These are phyloP conservation scores for Neonectria faginata DNA, from an alignment of 2,329 filamentous ascomycete genomes.

Conservation along the genomic window DNA sequence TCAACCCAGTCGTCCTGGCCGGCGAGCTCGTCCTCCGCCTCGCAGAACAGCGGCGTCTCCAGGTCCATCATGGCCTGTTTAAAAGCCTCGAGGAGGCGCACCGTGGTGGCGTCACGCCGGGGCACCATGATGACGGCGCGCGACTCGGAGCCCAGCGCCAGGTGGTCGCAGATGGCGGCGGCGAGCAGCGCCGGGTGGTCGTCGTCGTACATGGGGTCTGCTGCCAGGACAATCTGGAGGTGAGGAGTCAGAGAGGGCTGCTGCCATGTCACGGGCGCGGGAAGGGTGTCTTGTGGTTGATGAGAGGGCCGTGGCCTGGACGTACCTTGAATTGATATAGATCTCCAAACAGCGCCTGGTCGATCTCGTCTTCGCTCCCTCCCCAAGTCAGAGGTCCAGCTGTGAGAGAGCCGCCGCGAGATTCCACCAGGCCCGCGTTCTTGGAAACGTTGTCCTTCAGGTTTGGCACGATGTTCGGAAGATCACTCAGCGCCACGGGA, in stretches of 20 bases:
- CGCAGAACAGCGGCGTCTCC: constrained; percentile 58
- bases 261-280: constrained; percentile 21
- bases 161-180: constrained; percentile 75
- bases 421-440: constrained; percentile 69
- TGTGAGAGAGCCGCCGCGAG: constrained; percentile 66
- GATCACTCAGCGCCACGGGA: constrained; percentile 80
- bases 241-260: constrained; percentile 22
- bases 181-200: constrained; percentile 82
- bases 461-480: constrained; percentile 86
- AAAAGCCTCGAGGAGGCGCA: constrained; percentile 72
- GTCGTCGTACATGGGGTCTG: constrained; percentile 89
- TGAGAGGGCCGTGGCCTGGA: constrained; percentile 20
- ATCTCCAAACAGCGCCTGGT: constrained; percentile 58
- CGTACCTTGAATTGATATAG: constrained; percentile 64
- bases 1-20: constrained; percentile 81
- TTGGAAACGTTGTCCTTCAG: constrained; percentile 76
- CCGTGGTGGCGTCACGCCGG: constrained; percentile 75
- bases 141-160: constrained; percentile 67
- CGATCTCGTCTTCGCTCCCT: constrained; percentile 57
- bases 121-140: constrained; percentile 85
- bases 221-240: constrained; percentile 77
- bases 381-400: constrained; percentile 83
- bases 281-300: not conserved
- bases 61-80: constrained; percentile 68
- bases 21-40: constrained; percentile 71